Evolutionary conservation across 2,329 filamentous ascomycete genomes (phyloP), one percentile per base, ranked within the genome.

Genomic region (Alternaria hordeiaustralica): DNA sequence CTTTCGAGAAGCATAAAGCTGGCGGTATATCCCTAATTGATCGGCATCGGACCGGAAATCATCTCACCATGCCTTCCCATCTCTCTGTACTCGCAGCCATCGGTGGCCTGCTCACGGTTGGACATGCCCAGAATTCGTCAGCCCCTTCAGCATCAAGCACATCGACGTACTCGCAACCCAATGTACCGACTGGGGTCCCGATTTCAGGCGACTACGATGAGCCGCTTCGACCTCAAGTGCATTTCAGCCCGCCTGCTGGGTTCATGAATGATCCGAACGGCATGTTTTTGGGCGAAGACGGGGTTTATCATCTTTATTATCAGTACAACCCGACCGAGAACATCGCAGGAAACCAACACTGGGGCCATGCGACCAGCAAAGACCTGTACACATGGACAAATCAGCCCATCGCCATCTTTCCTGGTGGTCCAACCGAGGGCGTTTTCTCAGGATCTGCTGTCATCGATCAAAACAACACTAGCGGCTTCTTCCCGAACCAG

Each of bases 321-420:
- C 89, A 91, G 72, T 88, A 86, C 67, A 86, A 87, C 59, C 85
- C 86, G 1, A 81, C 81, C 0, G 83, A 72, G 3, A 76, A 79
- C 8, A 82, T 85, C 1, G 85, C 80, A 6, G 87, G 87, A 2
- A 87, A 89, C 63, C 85, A 90, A 70, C 88, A 90, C 69, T 91
- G 89, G 89, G 89, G 89, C 10, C 89, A 91, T 70, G 88, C 88
- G 3, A 90, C 88, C 2, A 88, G 85, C 30, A 71, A 78, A 13
- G 88, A 91, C 69, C 79, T 91, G 2, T 90, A 88, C 69, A 85
- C 86, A 62, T 92, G 89, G 89, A 81, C 80, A 1, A 90, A 90
- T 66, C 88, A 90, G 70, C 85, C 86, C 6, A 87, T 91, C 66
- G 88, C 88, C 10, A 79, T 91, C 77, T 81, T 76, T 83, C 88